Evolutionary conservation across 2,329 filamentous ascomycete genomes (phyloP).

Genomic region (Dactylellina leptospora): DNA sequence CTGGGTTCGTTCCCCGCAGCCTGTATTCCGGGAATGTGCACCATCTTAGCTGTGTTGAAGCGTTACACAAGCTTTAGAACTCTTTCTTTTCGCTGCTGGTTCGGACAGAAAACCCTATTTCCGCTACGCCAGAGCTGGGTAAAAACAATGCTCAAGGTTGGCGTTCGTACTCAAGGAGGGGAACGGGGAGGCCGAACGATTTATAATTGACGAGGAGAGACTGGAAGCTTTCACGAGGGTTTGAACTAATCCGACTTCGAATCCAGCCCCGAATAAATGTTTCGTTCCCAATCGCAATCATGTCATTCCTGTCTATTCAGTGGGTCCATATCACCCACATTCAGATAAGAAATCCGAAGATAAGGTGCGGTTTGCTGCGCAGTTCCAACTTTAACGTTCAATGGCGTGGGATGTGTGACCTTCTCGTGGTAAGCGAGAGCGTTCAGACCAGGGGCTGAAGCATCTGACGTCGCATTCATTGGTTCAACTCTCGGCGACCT

Average conservation of each 20-base stretch:
- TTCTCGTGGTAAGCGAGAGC: conserved; percentile 30
- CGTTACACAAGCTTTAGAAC: conserved; percentile 32
- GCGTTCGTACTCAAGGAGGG: conserved; percentile 25
- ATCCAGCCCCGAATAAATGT: conserved; percentile 17
- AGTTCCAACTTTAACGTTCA: conserved; percentile 2
- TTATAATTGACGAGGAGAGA: conserved; percentile 20
- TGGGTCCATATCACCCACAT: conserved; percentile 18
- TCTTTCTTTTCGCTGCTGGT: conserved; percentile 22
- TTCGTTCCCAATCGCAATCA: conserved; percentile 23
- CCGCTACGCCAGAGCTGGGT: background rate
- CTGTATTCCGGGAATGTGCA: background rate
- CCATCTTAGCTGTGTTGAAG: background rate
- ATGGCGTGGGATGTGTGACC: conserved; percentile 35
- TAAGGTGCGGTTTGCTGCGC: conserved; percentile 23
- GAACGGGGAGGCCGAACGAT: conserved; percentile 19
- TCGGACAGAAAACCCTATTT: background rate
- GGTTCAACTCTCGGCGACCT: conserved; percentile 44
- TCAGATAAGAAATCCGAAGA: conserved; percentile 45
- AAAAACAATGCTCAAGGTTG: background rate
- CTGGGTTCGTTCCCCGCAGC: background rate
- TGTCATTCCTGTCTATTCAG: conserved; percentile 25
- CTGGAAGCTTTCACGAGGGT: background rate
- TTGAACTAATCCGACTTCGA: conserved; percentile 20
- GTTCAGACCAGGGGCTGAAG: conserved; percentile 12
- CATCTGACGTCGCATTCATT: conserved; percentile 13